A percentile compares a stretch with the other conserved stretches of the same genome.
phyloP scores from a whole-genome alignment of 1,284 basidiomycete genomes.

The Phenoliferia sp. region DNA sequence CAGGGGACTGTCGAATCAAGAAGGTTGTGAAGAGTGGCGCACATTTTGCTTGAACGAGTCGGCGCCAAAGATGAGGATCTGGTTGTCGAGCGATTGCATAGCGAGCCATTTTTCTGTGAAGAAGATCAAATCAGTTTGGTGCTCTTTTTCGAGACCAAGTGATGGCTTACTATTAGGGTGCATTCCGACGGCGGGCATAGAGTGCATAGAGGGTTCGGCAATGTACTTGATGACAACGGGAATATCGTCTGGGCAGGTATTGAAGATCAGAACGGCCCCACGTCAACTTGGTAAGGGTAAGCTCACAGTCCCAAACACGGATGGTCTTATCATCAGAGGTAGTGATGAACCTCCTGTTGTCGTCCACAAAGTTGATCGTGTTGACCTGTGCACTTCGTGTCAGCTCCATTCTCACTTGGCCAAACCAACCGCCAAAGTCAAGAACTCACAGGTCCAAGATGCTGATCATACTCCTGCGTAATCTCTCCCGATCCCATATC shows the following conservation, averaged over 20 bases:
- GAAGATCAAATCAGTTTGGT: conserved; percentile 6
- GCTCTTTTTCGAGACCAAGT: background rate
- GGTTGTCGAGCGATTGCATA: conserved; percentile 95
- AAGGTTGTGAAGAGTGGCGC: background rate
- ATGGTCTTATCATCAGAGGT: conserved; percentile 99
- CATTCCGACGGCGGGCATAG: conserved; percentile 93
- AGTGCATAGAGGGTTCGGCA: conserved; percentile 98
- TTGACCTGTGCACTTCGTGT: conserved; percentile 48
- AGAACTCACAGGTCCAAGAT: conserved; percentile 76
- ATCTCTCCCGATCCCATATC: conserved; percentile 90
- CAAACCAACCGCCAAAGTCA: background rate
- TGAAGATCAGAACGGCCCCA: background rate
- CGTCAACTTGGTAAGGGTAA: background rate
- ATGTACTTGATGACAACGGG: conserved; percentile 94
- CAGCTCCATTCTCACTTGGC: too few species aligned
- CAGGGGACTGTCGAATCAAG: background rate
- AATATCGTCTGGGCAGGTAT: conserved; percentile 33
- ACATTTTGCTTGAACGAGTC: conserved; percentile 90
- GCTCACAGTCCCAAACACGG: conserved; percentile 68
- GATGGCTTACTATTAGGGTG: conserved; percentile 79
- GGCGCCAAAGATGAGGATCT: conserved; percentile 92
- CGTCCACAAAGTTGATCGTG: conserved; percentile 94
- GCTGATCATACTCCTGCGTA: conserved; percentile 97
- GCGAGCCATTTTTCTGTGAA: conserved; percentile 86
- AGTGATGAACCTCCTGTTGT: conserved; percentile 92